Evolutionary conservation across 2,329 filamentous ascomycete genomes (phyloP), one percentile per base, ranked within the genome.

Genomic region (Plectosphaerella plurivora): DNA sequence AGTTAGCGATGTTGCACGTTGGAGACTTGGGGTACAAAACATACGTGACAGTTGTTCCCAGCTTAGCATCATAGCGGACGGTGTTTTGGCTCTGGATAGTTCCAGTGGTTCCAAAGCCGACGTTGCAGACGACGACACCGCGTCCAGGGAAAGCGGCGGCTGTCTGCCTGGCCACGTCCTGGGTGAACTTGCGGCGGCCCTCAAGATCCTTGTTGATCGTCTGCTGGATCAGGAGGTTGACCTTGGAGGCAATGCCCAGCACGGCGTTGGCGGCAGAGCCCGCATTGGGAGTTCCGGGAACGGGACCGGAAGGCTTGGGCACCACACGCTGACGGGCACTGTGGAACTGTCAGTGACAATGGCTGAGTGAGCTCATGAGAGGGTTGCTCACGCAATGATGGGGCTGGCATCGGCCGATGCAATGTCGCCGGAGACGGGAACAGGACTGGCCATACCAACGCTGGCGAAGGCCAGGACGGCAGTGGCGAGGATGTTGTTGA

Each of bases 121-220:
- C 25, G 12, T 47, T 47, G 45, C 45, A 47, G 12, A 47, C 45
- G 9, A 47, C 45, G 25, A 47, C 45, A 47, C 45, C 45, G 45
- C 15, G 45, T 5, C 45, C 45, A 8, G 45, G 45, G 45, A 47
- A 47, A 9, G 45, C 25, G 15, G 14, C 15, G 24, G 45, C 45
- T 5, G 45, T 47, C 22, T 16, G 6, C 28, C 25, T 10, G 15
- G 45, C 45, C 2, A 47, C 45, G n/a, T 47, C 45, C 45, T 47
- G 45, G 45, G 45, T 47, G 45, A 47, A 47, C 45, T 47, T 47
- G 3, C 45, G 45, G 45, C 45, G 45, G n/a, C 45, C 25, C 25
- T 35, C 45, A 14, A 47, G 45, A 12, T 47, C 45, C 45, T 47
- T 47, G 12, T 47, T 15, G 5, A 47, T 33, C 24, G 45, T 47